Evolutionary conservation across 2,329 filamentous ascomycete species (phyloP), one percentile per base, ranked within the genome.

Genomic region (Ophiostoma australiae): DNA sequence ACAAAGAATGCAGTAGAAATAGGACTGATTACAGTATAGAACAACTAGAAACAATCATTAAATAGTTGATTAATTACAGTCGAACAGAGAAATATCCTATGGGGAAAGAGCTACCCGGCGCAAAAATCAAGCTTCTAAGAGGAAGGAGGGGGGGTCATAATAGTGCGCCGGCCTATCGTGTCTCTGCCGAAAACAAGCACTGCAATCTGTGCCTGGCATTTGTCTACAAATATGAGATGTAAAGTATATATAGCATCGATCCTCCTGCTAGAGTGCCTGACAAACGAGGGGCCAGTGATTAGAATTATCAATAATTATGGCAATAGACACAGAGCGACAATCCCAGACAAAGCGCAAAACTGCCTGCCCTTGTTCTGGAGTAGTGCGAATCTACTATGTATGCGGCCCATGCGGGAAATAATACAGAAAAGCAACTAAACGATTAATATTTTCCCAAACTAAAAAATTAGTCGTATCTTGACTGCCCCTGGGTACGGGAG

Each of bases 111-210:
- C 52, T 48, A 48, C 6, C 44, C 17, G 44, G 44, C 17, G 44
- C 44, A 48, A 15, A 48, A 20, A 48, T 48, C 11, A 48, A 48
- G 44, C 44, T 48, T n/a, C 6, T 39, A 48, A 48, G 20, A n/a
- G 20, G 44, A 10, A 48, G 39, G 39, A 69, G 70, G 15, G 61
- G 58, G 17, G 31, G n/a, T n/a, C n/a, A n/a, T 8, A 15, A 48
- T 41, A 8, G 13, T 55, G 58, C 27, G 23, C 52, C 52, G 11
- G 52, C 52, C n/a, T 58, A 58, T 58, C 23, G n/a, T 27, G 11
- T 10, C 52, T 58, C 52, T 58, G 69, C n/a, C 39, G 69, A 63
- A 70, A 52, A n/a, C 11, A 67, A 48, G 37, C 58, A 63, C 58
- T 33, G 58, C 58, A 13, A 31, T 33, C 27, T 31, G n/a, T 63